Base-by-base conservation (phyloP, 331 rosid species). In the Malus hybrid region DNA sequence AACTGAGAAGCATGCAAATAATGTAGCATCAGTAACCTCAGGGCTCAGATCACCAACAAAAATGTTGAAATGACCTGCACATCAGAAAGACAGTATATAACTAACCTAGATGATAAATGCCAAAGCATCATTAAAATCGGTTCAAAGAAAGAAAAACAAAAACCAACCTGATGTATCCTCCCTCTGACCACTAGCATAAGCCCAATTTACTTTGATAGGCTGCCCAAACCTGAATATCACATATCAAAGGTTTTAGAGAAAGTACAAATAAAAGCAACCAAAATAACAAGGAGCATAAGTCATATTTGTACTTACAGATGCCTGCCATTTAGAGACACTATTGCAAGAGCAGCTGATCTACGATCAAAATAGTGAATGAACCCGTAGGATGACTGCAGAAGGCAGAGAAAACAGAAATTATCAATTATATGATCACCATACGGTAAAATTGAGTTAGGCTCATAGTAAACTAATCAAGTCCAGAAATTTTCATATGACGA, bases 11-110 rank as follows among this genome's bases (percentile, higher is more conserved):
- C 98, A 91, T 22, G 97, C 98, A 77, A 88, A 94, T 84, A 94
- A 74, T 2, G 92, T 94, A 82, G 98, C 94, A 90, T 94, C 98
- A 26, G 98, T 94, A 81, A 94, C 97, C 87, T 94, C 98, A 7
- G 98, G 95, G 66, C 98, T 94, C 71, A 94, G 95, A 88, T 94
- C 98, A 71, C 98, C 98, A 73, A 94, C 98, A 82, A 94, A 94
- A 78, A 94, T 94, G 85, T 89, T 91, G 87, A 44, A 94, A 68
- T 94, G 98, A 28, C 97, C 98, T 94, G 91, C 90, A 80, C 57
- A 79, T 72, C 52, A 67, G 50, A 63, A 52, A 63, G 66, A 64
- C 44, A 11, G 60, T 16, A 19, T 78, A 72, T 72, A 66, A 77
- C 42, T 30, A 75, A 53, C 60, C 71, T 72, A 53, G 74, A 52